These are phyloP conservation scores for Fusarium continuum DNA, from an alignment of 2,329 filamentous ascomycete genomes.

Conservation along the genomic window DNA sequence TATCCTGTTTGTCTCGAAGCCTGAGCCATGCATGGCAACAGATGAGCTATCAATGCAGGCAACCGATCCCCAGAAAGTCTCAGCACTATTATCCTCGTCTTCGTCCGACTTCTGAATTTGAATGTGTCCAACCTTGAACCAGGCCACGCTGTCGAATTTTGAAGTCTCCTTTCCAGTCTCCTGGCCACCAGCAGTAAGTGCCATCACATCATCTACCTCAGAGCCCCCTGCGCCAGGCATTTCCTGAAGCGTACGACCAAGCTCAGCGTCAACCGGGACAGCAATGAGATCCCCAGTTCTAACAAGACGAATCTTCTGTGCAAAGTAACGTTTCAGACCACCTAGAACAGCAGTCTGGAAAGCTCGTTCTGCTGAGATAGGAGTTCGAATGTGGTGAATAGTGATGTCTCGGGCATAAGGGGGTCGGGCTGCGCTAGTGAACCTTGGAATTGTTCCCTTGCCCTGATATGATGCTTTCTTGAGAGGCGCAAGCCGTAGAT, in stretches of 20 bases:
- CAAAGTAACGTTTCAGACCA: constrained; percentile 88
- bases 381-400: constrained; percentile 87
- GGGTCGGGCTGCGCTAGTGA: constrained; percentile 63
- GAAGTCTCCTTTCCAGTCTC: constrained; percentile 41
- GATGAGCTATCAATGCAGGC: constrained; percentile 86
- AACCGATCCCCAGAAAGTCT: constrained; percentile 84
- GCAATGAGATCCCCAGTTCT: constrained; percentile 89
- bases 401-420: constrained; percentile 79
- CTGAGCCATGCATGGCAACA: constrained; percentile 91
- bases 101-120: constrained; percentile 62
- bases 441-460: constrained; percentile 64
- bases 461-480: constrained; percentile 61
- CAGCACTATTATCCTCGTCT: constrained; percentile 67
- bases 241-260: constrained; percentile 85
- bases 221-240: constrained; percentile 65
- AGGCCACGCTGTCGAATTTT: constrained; percentile 74
- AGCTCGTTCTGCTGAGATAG: constrained; percentile 83
- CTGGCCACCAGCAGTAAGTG: constrained; percentile 57
- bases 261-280: constrained; percentile 84
- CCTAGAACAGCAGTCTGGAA: constrained; percentile 88
- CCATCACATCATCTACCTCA: constrained; percentile 76
- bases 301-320: constrained; percentile 81
- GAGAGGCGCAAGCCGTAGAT: constrained; percentile 80
- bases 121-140: constrained; percentile 90
- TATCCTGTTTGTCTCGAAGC: constrained; percentile 82